Base-by-base conservation (phyloP, 2,329 filamentous ascomycete species). In the Cordyceps javanica region DNA sequence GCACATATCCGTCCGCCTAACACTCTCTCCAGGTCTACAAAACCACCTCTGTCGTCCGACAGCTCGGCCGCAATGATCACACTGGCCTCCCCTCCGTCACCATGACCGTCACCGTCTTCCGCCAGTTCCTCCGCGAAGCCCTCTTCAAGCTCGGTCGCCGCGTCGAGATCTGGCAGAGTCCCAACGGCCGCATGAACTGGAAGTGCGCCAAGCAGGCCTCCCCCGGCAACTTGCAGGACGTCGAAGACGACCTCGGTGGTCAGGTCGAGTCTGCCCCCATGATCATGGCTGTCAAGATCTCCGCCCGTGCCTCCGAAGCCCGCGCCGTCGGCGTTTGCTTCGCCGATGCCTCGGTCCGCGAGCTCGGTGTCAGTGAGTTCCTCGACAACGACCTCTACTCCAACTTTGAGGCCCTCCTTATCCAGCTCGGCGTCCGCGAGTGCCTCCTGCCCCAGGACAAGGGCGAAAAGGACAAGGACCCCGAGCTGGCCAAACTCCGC, bases 361-460 rank as follows among this genome's bases (percentile, higher is more conserved):
- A 99, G 75, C 81, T 99, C 2, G 94, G 94, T 9, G 91, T 99
- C 55, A 96, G 90, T 77, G 95, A 99, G 69, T 99, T 99, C 63
- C 82, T 96, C n/a, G 94, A 99, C 78, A 99, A 97, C 68, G 94
- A 99, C 69, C 80, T 97, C 10, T 99, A 95, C 75, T 97, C 93
- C 54, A 99, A 99, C 71, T 95, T 99, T 64, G 94, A 99, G 74
- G 91, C 92, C 3, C 80, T 99, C 19, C 83, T 99, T 54, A 99
- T 99, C 63, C 95, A 99, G 69, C 83, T 99, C 3, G 94, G 94
- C 6, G 91, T 97, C 21, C 94, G 91, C 69, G 94, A 99, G 71
- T 97, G 92, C 67, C 75, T 99, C 30, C 74, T 99, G n/a, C 88
- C 91, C 65, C 75, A 84, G 21, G 92, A 97, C 68, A 82, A 84